Conservation (phyloP, 2,329 filamentous ascomycete species). For the Cladosporium sp. region DNA sequence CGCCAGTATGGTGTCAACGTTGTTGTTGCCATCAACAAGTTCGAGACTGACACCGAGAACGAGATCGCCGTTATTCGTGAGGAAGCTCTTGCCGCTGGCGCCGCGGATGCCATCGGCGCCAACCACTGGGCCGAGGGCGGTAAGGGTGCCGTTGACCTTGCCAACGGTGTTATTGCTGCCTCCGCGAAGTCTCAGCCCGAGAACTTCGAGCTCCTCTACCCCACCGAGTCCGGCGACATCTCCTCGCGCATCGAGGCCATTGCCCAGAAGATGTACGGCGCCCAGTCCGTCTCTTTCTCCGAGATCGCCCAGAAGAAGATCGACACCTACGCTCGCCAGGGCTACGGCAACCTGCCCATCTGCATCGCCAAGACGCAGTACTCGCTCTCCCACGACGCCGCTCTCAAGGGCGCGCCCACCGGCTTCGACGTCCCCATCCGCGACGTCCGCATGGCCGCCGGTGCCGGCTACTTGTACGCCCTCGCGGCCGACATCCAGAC, state of each 20-base stretch:
- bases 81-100: constrained; percentile 85
- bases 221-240: constrained; percentile 64
- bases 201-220: constrained; percentile 83
- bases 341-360: constrained; percentile 87
- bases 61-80: constrained; percentile 86
- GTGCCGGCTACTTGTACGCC: constrained; percentile 91
- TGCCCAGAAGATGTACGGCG: constrained; percentile 90
- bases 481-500: constrained; percentile 97
- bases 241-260: constrained; percentile 89
- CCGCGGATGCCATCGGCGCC: constrained; percentile 85
- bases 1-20: constrained; percentile 86
- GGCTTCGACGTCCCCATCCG: constrained; percentile 93
- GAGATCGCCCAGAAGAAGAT: constrained; percentile 94
- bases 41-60: constrained; percentile 87
- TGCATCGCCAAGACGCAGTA: constrained; percentile 99
- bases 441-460: constrained; percentile 89
- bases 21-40: constrained; percentile 95
- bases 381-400: constrained; percentile 86
- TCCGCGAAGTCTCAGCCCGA: constrained; percentile 69
- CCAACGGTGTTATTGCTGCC: constrained; percentile 77
- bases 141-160: constrained; percentile 81
- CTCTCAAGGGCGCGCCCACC: constrained; percentile 88
- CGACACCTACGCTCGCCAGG: constrained; percentile 87
- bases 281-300: constrained; percentile 82
- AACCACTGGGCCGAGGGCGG: constrained; percentile 98